Evolutionary conservation across 179 eudicot genomes (phyloP).

Genomic region (Beta corolliflora): DNA sequence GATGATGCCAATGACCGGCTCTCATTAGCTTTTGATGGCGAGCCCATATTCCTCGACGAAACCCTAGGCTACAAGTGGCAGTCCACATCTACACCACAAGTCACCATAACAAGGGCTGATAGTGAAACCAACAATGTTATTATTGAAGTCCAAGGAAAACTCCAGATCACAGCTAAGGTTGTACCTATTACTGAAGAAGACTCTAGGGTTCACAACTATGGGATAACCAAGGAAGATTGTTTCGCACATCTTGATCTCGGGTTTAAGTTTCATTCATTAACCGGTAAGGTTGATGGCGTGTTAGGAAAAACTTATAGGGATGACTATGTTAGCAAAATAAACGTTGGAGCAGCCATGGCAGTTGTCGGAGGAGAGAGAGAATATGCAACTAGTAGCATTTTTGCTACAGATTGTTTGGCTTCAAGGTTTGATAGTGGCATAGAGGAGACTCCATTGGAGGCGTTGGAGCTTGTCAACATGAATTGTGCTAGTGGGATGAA

Average conservation of each 20-base stretch:
- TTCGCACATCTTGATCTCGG: conserved; percentile 81
- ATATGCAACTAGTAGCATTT: conserved; percentile 50
- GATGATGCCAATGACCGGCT: conserved; percentile 52
- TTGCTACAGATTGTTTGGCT: conserved; percentile 52
- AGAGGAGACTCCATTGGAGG: conserved; percentile 18
- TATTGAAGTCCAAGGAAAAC: conserved; percentile 46
- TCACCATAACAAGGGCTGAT: conserved; percentile 27
- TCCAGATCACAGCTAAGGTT: conserved; percentile 58
- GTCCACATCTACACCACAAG: conserved; percentile 28
- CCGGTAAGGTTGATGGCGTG: conserved; percentile 52
- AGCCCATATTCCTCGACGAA: conserved; percentile 39
- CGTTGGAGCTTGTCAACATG: conserved; percentile 29
- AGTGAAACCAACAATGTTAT: conserved; percentile 25
- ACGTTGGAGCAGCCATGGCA: conserved; percentile 58
- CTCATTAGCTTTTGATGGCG: conserved; percentile 41
- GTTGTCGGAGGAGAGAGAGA: conserved; percentile 61
- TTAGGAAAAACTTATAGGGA: conserved; percentile 67
- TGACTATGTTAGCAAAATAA: conserved; percentile 57
- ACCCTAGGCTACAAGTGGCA: conserved; percentile 29
- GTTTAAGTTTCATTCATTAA: conserved; percentile 49
- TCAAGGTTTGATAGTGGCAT: conserved; percentile 21
- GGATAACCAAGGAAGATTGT: conserved; percentile 53
- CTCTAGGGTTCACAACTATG: conserved; percentile 63
- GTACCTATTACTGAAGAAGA: conserved; percentile 60
- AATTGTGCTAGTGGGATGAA: conserved; percentile 40